Evolutionary conservation across 306 rosid species (phyloP).

Genomic region (Castanopsis chinensis): DNA sequence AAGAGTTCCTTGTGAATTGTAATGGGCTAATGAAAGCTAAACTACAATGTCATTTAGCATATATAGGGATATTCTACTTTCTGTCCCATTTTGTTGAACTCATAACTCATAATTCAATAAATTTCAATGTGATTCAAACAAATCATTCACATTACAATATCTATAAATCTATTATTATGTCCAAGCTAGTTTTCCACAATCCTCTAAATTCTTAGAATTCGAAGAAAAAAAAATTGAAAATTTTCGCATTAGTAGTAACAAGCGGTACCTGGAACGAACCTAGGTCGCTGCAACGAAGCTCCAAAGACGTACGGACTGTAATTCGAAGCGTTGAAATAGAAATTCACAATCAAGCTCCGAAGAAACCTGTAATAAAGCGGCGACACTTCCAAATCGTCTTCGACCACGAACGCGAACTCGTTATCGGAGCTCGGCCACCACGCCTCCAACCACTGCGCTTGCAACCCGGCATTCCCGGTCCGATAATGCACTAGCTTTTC

Average conservation of each 20-base stretch:
- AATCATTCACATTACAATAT: neutral
- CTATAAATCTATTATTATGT: too few relatives aligned
- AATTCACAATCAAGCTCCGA: constrained; percentile 63
- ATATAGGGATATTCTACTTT: neutral
- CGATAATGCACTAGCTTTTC: constrained; percentile 77
- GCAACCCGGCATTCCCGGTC: constrained; percentile 75
- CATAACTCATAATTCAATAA: neutral
- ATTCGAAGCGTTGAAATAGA: constrained; percentile 71
- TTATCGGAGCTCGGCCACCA: constrained; percentile 92
- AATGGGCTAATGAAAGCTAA: neutral
- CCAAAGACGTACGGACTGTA: constrained; percentile 77
- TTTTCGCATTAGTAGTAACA: neutral
- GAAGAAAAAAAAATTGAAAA: neutral
- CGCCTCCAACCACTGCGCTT: constrained; percentile 98
- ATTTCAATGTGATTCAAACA: neutral
- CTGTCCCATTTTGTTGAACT: too few relatives aligned
- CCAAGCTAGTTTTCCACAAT: neutral
- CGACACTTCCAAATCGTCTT: constrained; percentile 92
- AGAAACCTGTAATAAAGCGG: constrained; percentile 76
- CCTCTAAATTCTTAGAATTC: neutral
- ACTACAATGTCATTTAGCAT: neutral
- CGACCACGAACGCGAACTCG: constrained; percentile 80
- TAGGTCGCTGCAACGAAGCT: constrained; percentile 85
- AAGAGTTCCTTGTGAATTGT: neutral
- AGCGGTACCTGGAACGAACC: constrained; percentile 98